Percentiles rank a stretch among this genome's conserved stretches.
These are phyloP conservation scores for Asterophora parasitica DNA, from an alignment of 768 basidiomycete genomes.

Conservation along the genomic window DNA sequence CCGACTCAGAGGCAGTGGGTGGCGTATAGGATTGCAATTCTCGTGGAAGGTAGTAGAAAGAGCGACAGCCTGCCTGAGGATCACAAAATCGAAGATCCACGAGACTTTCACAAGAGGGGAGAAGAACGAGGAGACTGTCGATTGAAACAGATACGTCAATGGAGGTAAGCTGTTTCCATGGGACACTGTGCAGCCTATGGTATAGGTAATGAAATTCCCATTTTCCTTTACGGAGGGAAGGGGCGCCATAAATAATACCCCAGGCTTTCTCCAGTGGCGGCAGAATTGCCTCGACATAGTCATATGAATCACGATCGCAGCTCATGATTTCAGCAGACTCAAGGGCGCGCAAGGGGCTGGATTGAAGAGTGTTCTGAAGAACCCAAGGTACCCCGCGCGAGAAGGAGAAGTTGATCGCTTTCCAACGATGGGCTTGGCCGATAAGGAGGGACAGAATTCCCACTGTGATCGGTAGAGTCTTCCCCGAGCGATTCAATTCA, in stretches of 20 bases:
- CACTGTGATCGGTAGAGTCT: background rate
- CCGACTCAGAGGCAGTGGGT: background rate
- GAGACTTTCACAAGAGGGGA: slow-evolving; percentile 8
- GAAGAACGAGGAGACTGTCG: slow-evolving; percentile 4
- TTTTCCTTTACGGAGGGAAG: too few relatives aligned
- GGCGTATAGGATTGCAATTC: background rate
- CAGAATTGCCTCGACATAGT: background rate
- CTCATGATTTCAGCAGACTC: too few relatives aligned
- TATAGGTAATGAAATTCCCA: slow-evolving; percentile 7
- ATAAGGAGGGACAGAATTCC: slow-evolving; percentile 9
- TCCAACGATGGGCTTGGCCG: slow-evolving; percentile 7
- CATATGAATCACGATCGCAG: background rate
- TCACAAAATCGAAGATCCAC: slow-evolving; percentile 7
- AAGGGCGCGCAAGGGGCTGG: background rate
- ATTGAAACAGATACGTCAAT: background rate
- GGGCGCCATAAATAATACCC: too few relatives aligned
- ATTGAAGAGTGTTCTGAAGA: background rate
- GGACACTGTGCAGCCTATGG: background rate
- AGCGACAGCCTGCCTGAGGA: background rate
- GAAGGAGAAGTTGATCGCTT: slow-evolving; percentile 9
- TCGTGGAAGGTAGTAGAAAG: background rate
- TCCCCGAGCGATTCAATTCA: background rate
- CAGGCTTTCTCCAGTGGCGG: too few relatives aligned
- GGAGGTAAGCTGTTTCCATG: too few relatives aligned
- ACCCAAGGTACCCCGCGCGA: background rate